Evolutionary conservation across 2,329 filamentous ascomycete species (phyloP).

Genomic region (Gnomoniopsis sp.): DNA sequence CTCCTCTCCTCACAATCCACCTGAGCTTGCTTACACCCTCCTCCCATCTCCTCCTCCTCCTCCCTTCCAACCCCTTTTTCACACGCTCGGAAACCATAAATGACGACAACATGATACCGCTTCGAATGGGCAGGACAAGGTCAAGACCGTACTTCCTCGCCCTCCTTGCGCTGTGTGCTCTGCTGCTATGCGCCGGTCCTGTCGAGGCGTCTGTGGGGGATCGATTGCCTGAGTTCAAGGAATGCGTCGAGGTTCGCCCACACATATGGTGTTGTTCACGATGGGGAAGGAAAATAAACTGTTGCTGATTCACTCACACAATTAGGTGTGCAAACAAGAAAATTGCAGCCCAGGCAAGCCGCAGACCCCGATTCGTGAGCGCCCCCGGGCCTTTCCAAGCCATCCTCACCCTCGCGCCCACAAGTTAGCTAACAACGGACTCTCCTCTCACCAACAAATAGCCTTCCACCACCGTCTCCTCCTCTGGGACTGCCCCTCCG

Average conservation of each 20-base stretch:
- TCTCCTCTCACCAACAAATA: conserved; percentile 68
- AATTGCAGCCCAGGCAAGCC: conserved; percentile 68
- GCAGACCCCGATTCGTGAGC: conserved; percentile 67
- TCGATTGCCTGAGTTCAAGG: conserved; percentile 77
- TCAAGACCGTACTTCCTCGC: conserved; percentile 23
- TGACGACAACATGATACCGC: conserved; percentile 27
- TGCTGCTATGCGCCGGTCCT: conserved; percentile 38
- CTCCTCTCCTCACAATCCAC: background rate
- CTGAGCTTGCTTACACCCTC: background rate
- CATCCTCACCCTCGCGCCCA: background rate
- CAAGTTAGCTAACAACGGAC: background rate
- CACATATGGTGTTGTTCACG: background rate
- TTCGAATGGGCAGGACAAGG: conserved; percentile 31
- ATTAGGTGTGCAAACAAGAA: conserved; percentile 71
- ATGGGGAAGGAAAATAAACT: background rate
- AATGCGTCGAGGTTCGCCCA: conserved; percentile 74
- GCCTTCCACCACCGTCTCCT: conserved; percentile 82
- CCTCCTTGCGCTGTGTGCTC: conserved; percentile 30
- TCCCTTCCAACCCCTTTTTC: background rate
- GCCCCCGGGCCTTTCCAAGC: background rate
- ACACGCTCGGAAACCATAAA: conserved; percentile 2
- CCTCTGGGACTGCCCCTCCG: conserved; percentile 85
- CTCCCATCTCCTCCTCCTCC: background rate
- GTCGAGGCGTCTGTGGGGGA: conserved; percentile 76
- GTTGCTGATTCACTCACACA: background rate